Evolutionary conservation across 768 basidiomycete species (phyloP).

Genomic region (Sistotremastrum niveocremeum): DNA sequence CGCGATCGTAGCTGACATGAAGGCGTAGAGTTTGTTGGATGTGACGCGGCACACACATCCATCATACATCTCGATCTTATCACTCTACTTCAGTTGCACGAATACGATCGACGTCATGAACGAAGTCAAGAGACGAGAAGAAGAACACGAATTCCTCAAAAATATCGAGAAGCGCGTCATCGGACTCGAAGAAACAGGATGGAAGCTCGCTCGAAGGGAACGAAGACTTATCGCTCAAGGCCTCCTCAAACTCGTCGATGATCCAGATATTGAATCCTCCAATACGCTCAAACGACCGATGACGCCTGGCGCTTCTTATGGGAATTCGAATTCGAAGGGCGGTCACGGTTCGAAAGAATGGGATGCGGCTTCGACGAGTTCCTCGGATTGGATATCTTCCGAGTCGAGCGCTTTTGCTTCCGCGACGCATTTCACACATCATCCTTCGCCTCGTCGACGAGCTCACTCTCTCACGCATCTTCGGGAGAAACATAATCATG

Average conservation of each 20-base stretch:
- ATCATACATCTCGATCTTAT: conserved; percentile 57
- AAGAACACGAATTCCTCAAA: conserved; percentile 70
- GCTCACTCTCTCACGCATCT: too few relatives aligned
- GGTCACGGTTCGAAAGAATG: too few relatives aligned
- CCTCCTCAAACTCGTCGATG: conserved; percentile 18
- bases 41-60: conserved; percentile 56
- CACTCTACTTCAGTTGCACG: conserved; percentile 45
- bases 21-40: conserved; percentile 48
- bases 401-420: too few relatives aligned
- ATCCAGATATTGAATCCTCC: too few relatives aligned
- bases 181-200: conserved; percentile 38
- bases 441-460: too few relatives aligned
- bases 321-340: too few relatives aligned
- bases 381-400: too few relatives aligned
- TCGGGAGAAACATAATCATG: too few relatives aligned
- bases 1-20: conserved; percentile 3
- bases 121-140: conserved; percentile 77
- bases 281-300: too few relatives aligned
- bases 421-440: too few relatives aligned
- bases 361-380: too few relatives aligned
- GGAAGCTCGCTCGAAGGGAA: conserved; percentile 51
- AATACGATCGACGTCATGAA: conserved; percentile 64
- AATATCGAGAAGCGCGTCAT: conserved; percentile 42
- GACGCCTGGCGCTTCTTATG: too few relatives aligned
- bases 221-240: conserved; percentile 66